Conservation (phyloP, 345 rosid genomes). For the Gossypium raimondii region DNA sequence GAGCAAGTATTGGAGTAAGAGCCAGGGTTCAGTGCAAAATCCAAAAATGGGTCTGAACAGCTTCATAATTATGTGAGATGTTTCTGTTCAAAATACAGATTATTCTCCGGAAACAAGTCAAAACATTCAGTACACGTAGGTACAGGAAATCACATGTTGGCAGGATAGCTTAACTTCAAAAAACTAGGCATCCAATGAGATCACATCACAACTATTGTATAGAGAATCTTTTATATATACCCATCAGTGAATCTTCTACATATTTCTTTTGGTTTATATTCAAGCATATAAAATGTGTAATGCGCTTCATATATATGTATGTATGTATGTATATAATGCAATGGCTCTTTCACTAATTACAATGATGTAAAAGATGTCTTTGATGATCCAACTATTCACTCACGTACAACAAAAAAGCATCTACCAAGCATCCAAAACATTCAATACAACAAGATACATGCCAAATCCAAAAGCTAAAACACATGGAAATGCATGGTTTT, state of each 20-base stretch:
- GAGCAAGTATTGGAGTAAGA: too few relatives aligned
- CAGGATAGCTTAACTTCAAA: neutral
- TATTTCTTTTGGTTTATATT: neutral
- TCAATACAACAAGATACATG: slow-evolving; percentile 18
- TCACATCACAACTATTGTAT: neutral
- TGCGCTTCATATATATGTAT: too few relatives aligned
- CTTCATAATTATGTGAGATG: neutral
- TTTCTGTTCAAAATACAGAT: neutral
- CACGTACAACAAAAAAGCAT: slow-evolving; percentile 21
- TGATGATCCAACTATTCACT: neutral
- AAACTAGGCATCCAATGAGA: neutral
- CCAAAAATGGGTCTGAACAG: too few relatives aligned
- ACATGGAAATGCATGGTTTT: slow-evolving; percentile 12
- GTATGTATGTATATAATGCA: too few relatives aligned
- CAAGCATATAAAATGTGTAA: neutral
- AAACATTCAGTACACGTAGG: neutral
- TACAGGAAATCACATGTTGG: neutral
- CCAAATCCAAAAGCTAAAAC: slow-evolving; percentile 13
- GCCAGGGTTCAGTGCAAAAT: too few relatives aligned
- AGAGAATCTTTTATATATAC: too few relatives aligned
- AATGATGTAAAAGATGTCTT: neutral
- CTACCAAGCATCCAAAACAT: slow-evolving; percentile 6
- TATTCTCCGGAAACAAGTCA: neutral
- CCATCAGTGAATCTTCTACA: too few relatives aligned
- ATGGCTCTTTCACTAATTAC: slow-evolving; percentile 4